A percentile compares a stretch with the other conserved stretches of the same genome.
phyloP scores from a whole-genome alignment of 192 early-diverging fungal genomes.

The Backusella sp. region DNA sequence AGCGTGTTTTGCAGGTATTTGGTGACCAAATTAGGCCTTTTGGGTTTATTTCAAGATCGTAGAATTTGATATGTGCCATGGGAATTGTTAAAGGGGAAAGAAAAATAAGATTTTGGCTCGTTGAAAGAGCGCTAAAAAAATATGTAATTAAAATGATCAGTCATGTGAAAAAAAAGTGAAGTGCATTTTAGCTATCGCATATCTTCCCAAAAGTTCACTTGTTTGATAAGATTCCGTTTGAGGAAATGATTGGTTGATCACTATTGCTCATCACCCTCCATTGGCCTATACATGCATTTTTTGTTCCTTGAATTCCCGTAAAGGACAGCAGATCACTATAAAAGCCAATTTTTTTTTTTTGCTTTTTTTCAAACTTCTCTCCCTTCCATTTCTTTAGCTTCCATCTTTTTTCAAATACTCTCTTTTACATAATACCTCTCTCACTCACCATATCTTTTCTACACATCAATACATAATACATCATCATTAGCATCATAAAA shows the following conservation, averaged over 20 bases:
- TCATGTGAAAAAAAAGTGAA: neutral
- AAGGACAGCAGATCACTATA: neutral
- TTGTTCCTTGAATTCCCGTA: slow-evolving; percentile 6
- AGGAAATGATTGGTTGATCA: neutral
- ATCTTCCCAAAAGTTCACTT: neutral
- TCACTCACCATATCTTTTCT: too few relatives aligned
- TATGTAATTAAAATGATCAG: neutral
- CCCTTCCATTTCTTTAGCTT: neutral
- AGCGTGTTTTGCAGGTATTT: slow-evolving; percentile 5
- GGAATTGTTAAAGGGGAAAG: neutral
- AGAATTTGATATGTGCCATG: neutral
- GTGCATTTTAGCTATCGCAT: neutral
- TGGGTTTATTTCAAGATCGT: neutral
- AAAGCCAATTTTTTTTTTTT: neutral
- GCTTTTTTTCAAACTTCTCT: neutral
- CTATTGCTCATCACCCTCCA: neutral
- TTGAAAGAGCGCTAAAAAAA: neutral
- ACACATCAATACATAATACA: neutral
- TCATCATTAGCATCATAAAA: neutral
- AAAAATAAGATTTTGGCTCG: neutral
- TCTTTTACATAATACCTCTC: neutral
- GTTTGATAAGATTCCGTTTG: slow-evolving; percentile 5
- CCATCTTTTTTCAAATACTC: neutral
- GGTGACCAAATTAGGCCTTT: neutral
- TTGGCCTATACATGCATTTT: slow-evolving; percentile 1